Evolutionary conservation across 2,329 filamentous ascomycete species (phyloP).

Genomic region (Eutypella sp.): DNA sequence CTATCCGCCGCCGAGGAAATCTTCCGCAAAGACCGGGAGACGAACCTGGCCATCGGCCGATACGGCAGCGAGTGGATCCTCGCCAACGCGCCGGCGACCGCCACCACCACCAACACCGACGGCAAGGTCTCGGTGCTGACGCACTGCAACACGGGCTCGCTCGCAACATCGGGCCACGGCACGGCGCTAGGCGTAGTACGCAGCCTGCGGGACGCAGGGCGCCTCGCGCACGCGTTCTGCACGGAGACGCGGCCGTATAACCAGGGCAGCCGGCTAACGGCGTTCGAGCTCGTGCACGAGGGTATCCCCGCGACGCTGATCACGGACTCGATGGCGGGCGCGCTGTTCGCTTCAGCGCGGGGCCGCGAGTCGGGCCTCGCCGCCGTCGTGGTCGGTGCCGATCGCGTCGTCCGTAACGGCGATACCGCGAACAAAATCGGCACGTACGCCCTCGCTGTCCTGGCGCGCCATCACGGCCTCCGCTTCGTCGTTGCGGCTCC

Average conservation of each 20-base stretch:
- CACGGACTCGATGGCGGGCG: constrained; percentile 94
- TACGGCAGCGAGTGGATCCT: constrained; percentile 81
- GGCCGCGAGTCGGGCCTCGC: constrained; percentile 64
- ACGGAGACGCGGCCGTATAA: constrained; percentile 98
- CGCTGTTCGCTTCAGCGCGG: constrained; percentile 65
- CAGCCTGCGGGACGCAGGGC: constrained; percentile 61
- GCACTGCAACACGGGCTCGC: constrained; percentile 96
- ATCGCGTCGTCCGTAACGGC: constrained; percentile 91
- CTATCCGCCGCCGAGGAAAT: constrained; percentile 80
- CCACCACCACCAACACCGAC: constrained; percentile 21
- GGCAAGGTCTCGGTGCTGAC: constrained; percentile 75
- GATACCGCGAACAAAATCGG: constrained; percentile 99
- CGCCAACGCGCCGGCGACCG: constrained; percentile 41
- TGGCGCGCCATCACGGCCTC: constrained; percentile 80
- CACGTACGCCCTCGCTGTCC: constrained; percentile 87
- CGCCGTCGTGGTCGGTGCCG: constrained; percentile 89
- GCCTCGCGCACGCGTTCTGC: constrained; percentile 82
- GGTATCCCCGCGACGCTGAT: constrained; percentile 85
- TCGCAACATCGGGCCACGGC: constrained; percentile 96
- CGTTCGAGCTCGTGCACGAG: constrained; percentile 95
- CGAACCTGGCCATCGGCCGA: constrained; percentile 81
- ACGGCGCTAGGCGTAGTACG: constrained; percentile 93
- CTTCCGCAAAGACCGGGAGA: constrained; percentile 77
- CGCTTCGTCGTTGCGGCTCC: constrained; percentile 95
- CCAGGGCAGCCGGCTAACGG: constrained; percentile 89